phyloP scores from a whole-genome alignment of 2,329 filamentous ascomycete species.

The Exophiala viscosa region DNA sequence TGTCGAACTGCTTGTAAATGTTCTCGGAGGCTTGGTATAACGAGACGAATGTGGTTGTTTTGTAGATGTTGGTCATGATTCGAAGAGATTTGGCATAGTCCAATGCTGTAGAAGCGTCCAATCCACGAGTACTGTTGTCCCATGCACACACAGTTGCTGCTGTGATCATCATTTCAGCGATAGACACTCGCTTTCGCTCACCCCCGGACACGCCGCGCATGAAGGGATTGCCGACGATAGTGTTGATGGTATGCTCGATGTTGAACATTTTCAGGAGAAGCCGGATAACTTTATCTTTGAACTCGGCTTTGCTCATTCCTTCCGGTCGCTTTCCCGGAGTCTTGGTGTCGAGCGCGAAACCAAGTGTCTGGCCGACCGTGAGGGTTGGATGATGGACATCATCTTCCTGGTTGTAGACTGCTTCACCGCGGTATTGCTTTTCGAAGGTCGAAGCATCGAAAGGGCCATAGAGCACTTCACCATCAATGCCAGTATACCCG shows the following conservation, averaged over 20 bases:
- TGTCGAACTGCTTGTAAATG: slow-evolving; percentile 76
- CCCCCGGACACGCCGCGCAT: slow-evolving; percentile 76
- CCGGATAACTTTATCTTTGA: slow-evolving; percentile 71
- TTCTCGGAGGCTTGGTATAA: slow-evolving; percentile 82
- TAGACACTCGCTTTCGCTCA: slow-evolving; percentile 75
- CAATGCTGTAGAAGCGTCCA: slow-evolving; percentile 65
- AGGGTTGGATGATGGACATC: slow-evolving; percentile 82
- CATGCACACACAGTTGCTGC: slow-evolving; percentile 68
- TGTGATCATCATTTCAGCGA: slow-evolving; percentile 78
- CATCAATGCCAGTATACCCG: slow-evolving; percentile 59
- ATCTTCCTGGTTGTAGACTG: slow-evolving; percentile 82
- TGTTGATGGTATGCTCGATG: slow-evolving; percentile 82
- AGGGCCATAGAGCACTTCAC: slow-evolving; percentile 73
- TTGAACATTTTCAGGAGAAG: slow-evolving; percentile 88
- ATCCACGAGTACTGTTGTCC: slow-evolving; percentile 69
- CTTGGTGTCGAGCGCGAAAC: slow-evolving; percentile 80
- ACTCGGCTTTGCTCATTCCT: slow-evolving; percentile 67
- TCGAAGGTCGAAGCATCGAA: slow-evolving; percentile 67
- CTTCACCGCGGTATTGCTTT: slow-evolving; percentile 72
- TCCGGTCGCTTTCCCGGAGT: slow-evolving; percentile 74
- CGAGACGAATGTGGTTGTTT: slow-evolving; percentile 79
- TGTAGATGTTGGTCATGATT: slow-evolving; percentile 78
- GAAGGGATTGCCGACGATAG: slow-evolving; percentile 78
- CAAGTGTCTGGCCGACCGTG: slow-evolving; percentile 81
- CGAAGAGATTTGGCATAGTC: slow-evolving; percentile 68